Evolutionary conservation across 176 grass and related monocot species (phyloP).

Genomic region (Secale cereale): DNA sequence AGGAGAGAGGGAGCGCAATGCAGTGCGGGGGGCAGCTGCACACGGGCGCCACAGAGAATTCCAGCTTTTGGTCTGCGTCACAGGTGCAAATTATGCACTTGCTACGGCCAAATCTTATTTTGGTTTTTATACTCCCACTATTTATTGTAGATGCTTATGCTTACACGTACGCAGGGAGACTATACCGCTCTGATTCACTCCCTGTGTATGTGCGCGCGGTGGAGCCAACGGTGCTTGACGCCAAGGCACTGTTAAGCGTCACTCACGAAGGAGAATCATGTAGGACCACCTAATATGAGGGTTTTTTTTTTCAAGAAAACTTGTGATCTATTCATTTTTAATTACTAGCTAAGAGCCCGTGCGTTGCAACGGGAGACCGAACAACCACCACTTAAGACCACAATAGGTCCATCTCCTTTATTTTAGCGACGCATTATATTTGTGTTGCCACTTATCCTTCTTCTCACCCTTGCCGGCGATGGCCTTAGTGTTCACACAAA

Average conservation of each 20-base stretch:
- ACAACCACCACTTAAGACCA: too few relatives aligned
- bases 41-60: conserved; percentile 39
- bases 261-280: too few relatives aligned
- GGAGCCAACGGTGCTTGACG: neutral
- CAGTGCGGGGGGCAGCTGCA: conserved; percentile 15
- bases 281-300: too few relatives aligned
- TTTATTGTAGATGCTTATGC: neutral
- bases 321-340: too few relatives aligned
- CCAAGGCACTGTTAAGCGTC: conserved; percentile 10
- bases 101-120: conserved; percentile 2
- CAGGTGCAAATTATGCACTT: conserved; percentile 15
- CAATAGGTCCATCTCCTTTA: too few relatives aligned
- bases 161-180: neutral
- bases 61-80: conserved; percentile 31
- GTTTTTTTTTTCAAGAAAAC: too few relatives aligned
- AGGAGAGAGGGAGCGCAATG: neutral
- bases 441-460: too few relatives aligned
- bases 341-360: too few relatives aligned
- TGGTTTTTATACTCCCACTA: neutral
- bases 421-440: too few relatives aligned
- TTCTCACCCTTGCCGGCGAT: too few relatives aligned
- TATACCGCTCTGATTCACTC: neutral
- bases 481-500: too few relatives aligned
- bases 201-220: neutral
- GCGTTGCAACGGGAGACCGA: too few relatives aligned